These are phyloP conservation scores for Candida sanyaensis DNA, from an alignment of 1,139 yeast genomes.

Conservation along the genomic window DNA sequence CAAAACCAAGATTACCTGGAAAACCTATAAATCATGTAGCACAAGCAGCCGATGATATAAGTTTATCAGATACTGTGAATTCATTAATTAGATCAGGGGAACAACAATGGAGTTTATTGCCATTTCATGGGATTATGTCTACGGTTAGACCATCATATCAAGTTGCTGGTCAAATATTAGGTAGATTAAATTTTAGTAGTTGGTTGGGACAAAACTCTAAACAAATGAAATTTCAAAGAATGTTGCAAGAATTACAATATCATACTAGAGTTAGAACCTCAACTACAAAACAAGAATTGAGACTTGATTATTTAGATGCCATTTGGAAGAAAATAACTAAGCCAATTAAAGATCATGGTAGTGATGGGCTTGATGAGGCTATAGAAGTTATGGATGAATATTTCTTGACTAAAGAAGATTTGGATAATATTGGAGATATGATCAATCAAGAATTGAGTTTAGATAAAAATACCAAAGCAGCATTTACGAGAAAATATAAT, in stretches of 20 bases:
- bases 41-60: constrained; percentile 82
- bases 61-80: constrained; percentile 80
- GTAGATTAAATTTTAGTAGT: constrained; percentile 75
- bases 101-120: constrained; percentile 95
- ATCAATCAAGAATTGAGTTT: constrained; percentile 52
- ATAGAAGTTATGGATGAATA: constrained; percentile 78
- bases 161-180: constrained; percentile 71
- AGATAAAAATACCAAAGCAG: constrained; percentile 74
- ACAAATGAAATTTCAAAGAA: constrained; percentile 71
- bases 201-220: constrained; percentile 95
- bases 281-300: constrained; percentile 71
- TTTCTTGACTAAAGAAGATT: constrained; percentile 85
- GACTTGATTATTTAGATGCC: constrained; percentile 76
- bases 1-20: constrained; percentile 54
- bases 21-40: constrained; percentile 50
- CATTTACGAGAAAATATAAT: constrained; percentile 86
- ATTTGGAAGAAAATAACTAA: constrained; percentile 54
- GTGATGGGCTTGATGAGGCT: constrained; percentile 65
- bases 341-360: constrained; percentile 57
- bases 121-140: constrained; percentile 88
- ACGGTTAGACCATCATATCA: constrained; percentile 78
- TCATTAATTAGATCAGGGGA: constrained; percentile 83
- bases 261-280: constrained; percentile 82
- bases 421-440: constrained; percentile 66
- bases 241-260: constrained; percentile 85